phyloP scores from a whole-genome alignment of 202 grass and related monocot genomes.

The Panicum virgatum region DNA sequence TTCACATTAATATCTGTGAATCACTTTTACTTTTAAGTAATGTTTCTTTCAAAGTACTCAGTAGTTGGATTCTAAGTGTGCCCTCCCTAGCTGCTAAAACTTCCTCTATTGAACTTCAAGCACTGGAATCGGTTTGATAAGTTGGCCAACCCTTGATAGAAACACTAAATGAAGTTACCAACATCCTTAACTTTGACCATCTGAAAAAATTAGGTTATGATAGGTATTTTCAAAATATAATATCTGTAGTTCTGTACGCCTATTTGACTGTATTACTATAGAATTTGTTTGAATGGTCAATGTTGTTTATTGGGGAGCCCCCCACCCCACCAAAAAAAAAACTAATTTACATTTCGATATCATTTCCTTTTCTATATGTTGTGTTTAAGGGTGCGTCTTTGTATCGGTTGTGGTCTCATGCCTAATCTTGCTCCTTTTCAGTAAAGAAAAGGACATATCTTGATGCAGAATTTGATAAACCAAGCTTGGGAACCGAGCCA shows the following conservation, averaged over 20 bases:
- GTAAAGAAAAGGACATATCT: conserved; percentile 60
- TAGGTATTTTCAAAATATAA: too few relatives aligned
- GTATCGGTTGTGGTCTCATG: conserved; percentile 8
- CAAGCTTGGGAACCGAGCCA: conserved; percentile 51
- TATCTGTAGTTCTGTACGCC: too few relatives aligned
- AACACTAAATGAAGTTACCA: too few relatives aligned
- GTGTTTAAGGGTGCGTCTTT: conserved; percentile 5
- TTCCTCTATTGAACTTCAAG: conserved; percentile 10
- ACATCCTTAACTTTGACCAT: too few relatives aligned
- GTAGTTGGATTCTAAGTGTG: not conserved
- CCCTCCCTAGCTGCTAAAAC: not conserved
- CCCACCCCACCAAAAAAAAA: too few relatives aligned
- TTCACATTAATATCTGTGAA: conserved; percentile 19
- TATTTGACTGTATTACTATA: too few relatives aligned
- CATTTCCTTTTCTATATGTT: conserved; percentile 15
- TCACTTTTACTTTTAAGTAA: not conserved
- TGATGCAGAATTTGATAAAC: conserved; percentile 50
- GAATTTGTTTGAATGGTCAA: too few relatives aligned
- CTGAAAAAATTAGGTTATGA: too few relatives aligned
- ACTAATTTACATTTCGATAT: not conserved
- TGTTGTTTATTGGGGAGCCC: too few relatives aligned
- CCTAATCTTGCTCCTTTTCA: conserved; percentile 28
- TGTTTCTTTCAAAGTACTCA: not conserved
- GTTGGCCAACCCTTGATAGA: too few relatives aligned
- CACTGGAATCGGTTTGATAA: not conserved